Conservation (phyloP, 495 filamentous ascomycete genomes). For the Lindgomyces ingoldianus region DNA sequence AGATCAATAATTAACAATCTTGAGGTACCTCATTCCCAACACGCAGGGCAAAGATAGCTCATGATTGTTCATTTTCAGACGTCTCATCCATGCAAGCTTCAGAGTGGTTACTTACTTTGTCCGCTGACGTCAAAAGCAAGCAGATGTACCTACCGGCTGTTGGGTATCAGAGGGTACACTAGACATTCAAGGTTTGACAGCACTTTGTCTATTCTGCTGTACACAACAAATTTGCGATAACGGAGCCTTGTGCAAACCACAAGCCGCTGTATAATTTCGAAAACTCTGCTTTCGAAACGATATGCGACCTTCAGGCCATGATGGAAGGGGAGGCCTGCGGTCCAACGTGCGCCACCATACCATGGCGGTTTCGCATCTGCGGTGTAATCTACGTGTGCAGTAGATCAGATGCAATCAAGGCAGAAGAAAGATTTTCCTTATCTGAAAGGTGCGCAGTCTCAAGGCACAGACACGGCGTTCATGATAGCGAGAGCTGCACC, state of each 20-base stretch:
- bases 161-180: background rate
- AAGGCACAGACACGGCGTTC: constrained; percentile 17
- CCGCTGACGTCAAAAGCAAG: background rate
- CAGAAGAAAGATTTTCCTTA: constrained; percentile 19
- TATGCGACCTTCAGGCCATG: background rate
- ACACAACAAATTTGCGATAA: background rate
- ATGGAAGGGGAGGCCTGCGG: background rate
- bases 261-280: background rate
- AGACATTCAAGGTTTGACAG: background rate
- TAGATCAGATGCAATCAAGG: constrained; percentile 12
- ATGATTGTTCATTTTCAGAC: constrained; percentile 5
- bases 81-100: constrained; percentile 1
- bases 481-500: constrained; percentile 2
- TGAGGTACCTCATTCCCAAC: background rate
- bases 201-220: background rate
- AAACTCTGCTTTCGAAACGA: background rate
- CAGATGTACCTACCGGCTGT: background rate
- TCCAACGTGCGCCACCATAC: constrained; percentile 4
- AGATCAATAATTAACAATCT: constrained; percentile 26
- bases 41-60: constrained; percentile 4
- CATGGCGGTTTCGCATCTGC: constrained; percentile 8
- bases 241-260: background rate
- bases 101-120: background rate
- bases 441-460: constrained; percentile 10
- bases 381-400: constrained; percentile 24